phyloP scores from a whole-genome alignment of 108 stramenopile genomes.

The Tribonema minus region DNA sequence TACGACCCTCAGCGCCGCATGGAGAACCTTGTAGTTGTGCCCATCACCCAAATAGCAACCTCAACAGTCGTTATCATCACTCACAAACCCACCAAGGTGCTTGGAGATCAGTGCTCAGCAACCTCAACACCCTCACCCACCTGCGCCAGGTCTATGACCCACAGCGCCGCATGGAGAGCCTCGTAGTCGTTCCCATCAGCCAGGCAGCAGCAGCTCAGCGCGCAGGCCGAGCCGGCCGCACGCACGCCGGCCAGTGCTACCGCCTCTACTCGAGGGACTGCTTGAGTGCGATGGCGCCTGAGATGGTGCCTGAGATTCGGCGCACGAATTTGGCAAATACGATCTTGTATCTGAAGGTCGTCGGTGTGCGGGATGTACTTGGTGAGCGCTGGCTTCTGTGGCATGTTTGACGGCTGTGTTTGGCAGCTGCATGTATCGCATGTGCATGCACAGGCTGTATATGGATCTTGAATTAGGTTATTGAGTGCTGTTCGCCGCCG shows the following conservation, averaged over 20 bases:
- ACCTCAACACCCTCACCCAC: too few species aligned
- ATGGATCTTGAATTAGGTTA: too few species aligned
- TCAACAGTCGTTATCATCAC: too few species aligned
- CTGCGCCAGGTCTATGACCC: too few species aligned
- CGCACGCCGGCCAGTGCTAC: conserved; percentile 60
- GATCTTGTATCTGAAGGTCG: conserved; percentile 75
- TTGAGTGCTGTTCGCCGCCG: too few species aligned
- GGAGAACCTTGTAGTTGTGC: conserved; percentile 51
- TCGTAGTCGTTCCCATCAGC: conserved; percentile 51
- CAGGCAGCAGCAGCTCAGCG: conserved; percentile 54
- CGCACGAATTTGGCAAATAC: conserved; percentile 78
- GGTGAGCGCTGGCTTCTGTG: too few species aligned
- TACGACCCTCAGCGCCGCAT: conserved; percentile 33
- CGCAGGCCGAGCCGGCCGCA: conserved; percentile 60
- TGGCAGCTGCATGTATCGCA: too few species aligned
- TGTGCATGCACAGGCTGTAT: too few species aligned
- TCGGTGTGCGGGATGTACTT: conserved; percentile 83
- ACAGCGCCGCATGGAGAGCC: conserved; percentile 35
- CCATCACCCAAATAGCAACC: conserved; percentile 51
- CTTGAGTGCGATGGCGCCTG: conserved; percentile 41
- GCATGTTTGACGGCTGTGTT: too few species aligned
- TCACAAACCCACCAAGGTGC: too few species aligned
- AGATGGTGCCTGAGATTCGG: conserved; percentile 79
- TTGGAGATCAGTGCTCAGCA: too few species aligned
- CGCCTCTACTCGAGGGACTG: conserved; percentile 58